A percentile compares a stretch with the other conserved stretches of the same genome.
Conservation (phyloP, 2,329 filamentous ascomycete genomes). For the Ascochyta viciae-villosae region DNA sequence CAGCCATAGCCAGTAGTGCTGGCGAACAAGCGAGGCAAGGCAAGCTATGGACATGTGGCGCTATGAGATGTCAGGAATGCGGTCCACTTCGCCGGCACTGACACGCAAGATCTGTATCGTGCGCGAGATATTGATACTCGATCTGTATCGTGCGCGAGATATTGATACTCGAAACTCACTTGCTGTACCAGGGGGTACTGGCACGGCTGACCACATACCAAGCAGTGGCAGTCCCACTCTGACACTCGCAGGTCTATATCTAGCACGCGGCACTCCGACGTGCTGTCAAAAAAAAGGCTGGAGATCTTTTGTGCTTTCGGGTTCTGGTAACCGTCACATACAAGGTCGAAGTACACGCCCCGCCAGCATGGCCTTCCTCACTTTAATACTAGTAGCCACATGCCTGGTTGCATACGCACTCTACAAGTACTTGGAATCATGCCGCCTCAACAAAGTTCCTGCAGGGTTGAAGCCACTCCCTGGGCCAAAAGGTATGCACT, state of each 20-base stretch:
- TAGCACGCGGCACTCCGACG: constrained; percentile 26
- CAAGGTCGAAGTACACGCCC: constrained; percentile 12
- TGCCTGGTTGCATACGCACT: constrained; percentile 36
- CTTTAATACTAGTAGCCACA: constrained; percentile 34
- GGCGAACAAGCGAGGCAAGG: not conserved
- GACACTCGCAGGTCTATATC: constrained; percentile 36
- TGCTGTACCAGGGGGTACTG: constrained; percentile 16
- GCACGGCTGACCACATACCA: constrained; percentile 23
- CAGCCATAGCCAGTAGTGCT: not conserved
- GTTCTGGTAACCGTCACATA: constrained; percentile 12
- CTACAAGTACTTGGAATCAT: constrained; percentile 38
- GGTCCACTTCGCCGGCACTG: constrained; percentile 25
- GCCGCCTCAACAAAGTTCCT: constrained; percentile 40
- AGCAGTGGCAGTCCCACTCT: constrained; percentile 27
- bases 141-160: constrained; percentile 25
- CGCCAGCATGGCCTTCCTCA: constrained; percentile 42
- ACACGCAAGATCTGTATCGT: constrained; percentile 28
- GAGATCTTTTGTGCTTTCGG: constrained; percentile 13
- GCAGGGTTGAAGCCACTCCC: constrained; percentile 48
- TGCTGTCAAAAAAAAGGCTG: constrained; percentile 17
- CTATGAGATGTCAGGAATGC: constrained; percentile 18
- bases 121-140: constrained; percentile 31
- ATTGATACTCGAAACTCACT: constrained; percentile 34
- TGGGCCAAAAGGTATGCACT: constrained; percentile 49
- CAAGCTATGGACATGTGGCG: constrained; percentile 2